These are phyloP conservation scores for Didymella segeticola DNA, from an alignment of 2,329 filamentous ascomycete species.

Conservation along the genomic window DNA sequence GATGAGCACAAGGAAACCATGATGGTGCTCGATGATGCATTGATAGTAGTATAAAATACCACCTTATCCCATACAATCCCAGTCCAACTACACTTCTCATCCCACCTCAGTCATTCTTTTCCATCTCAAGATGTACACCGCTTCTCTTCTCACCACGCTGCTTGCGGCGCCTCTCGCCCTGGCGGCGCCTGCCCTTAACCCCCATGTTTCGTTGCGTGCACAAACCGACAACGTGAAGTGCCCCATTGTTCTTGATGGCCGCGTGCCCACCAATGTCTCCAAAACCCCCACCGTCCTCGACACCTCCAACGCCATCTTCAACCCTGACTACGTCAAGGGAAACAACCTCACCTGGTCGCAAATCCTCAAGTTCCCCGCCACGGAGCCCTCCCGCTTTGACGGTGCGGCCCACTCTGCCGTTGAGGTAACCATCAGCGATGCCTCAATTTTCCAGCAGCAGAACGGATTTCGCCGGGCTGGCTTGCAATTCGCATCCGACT, in stretches of 20 bases:
- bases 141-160: slow-evolving; percentile 25
- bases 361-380: slow-evolving; percentile 57
- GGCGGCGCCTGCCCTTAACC: slow-evolving; percentile 29
- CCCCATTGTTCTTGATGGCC: slow-evolving; percentile 48
- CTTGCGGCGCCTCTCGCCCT: slow-evolving; percentile 33
- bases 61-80: neutral
- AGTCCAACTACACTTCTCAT: neutral
- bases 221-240: slow-evolving; percentile 32
- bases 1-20: neutral
- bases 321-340: slow-evolving; percentile 61
- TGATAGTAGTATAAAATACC: neutral
- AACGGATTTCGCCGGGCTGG: slow-evolving; percentile 67
- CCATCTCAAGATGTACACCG: slow-evolving; percentile 31
- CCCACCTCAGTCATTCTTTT: slow-evolving; percentile 14
- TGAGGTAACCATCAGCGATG: slow-evolving; percentile 64
- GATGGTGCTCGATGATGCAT: neutral
- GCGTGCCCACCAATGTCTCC: slow-evolving; percentile 34
- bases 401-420: slow-evolving; percentile 52
- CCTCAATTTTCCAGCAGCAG: slow-evolving; percentile 67
- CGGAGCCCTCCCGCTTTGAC: slow-evolving; percentile 57
- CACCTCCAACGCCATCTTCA: slow-evolving; percentile 54
- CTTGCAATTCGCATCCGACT: slow-evolving; percentile 60
- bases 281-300: slow-evolving; percentile 40
- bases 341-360: slow-evolving; percentile 60
- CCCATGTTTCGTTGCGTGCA: slow-evolving; percentile 1